These are phyloP conservation scores for Cylindricascospora bacillispora DNA, from an alignment of 1,139 yeast genomes.

Conservation along the genomic window DNA sequence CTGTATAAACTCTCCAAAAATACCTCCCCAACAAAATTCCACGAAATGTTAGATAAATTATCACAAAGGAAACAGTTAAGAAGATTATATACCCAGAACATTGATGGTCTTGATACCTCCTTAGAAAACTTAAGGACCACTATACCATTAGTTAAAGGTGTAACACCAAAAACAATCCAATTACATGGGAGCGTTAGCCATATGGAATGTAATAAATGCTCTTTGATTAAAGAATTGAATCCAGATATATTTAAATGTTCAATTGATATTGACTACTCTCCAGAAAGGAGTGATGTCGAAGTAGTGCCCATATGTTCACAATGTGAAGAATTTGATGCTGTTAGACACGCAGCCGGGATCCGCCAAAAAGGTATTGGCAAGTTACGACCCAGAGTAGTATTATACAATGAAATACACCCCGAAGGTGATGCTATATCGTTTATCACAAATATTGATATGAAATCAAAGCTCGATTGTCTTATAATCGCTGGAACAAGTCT, in stretches of 20 bases:
- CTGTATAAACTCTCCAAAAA: constrained; percentile 43
- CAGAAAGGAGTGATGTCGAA: constrained; percentile 7
- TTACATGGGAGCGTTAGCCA: constrained; percentile 68
- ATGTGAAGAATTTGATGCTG: constrained; percentile 40
- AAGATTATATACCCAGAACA: constrained; percentile 69
- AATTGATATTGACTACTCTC: constrained; percentile 8
- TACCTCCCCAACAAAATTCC: constrained; percentile 66
- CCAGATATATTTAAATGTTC: constrained; percentile 29
- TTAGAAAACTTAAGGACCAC: constrained; percentile 37
- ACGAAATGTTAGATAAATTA: constrained; percentile 43
- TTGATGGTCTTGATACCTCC: constrained; percentile 33
- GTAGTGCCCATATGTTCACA: constrained; percentile 42
- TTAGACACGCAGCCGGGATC: constrained; percentile 48
- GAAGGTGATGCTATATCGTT: constrained; percentile 74
- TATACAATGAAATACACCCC: constrained; percentile 81
- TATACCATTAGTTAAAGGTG: constrained; percentile 34
- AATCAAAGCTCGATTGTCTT: constrained; percentile 58
- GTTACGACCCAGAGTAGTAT: constrained; percentile 67
- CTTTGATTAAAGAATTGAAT: constrained; percentile 33
- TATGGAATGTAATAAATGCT: constrained; percentile 67
- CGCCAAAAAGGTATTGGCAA: constrained; percentile 66
- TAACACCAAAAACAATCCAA: constrained; percentile 46
- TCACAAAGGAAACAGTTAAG: constrained; percentile 51
- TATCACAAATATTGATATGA: constrained; percentile 55
- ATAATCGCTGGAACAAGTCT: constrained; percentile 78